Percentiles rank a stretch among this genome's conserved stretches.
Evolutionary conservation across 768 basidiomycete species (phyloP).

Genomic region (Kwoniella sp.): DNA sequence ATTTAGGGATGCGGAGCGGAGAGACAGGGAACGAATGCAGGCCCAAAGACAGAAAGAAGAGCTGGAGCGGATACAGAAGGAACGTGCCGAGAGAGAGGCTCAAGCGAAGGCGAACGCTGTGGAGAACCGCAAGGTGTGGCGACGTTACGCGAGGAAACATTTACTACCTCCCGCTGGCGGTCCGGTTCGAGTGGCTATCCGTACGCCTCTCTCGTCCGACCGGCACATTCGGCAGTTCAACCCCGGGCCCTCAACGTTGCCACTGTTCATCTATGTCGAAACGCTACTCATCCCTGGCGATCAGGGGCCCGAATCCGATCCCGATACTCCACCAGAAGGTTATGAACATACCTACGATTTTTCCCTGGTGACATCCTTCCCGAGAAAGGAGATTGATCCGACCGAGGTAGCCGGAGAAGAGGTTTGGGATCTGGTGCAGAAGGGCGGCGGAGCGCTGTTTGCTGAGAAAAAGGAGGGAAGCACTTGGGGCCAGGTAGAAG

Average conservation of each 20-base stretch:
- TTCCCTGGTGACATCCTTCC: constrained; percentile 43
- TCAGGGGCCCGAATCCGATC: constrained; percentile 18
- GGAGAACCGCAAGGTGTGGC: constrained; percentile 53
- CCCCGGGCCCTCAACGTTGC: constrained; percentile 19
- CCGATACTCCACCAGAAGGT: constrained; percentile 26
- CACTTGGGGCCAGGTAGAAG: constrained; percentile 22
- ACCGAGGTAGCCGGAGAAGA: constrained; percentile 18
- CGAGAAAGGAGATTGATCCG: constrained; percentile 32
- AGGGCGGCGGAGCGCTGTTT: constrained; percentile 38
- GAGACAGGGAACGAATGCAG: constrained; percentile 65
- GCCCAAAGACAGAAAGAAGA: constrained; percentile 58
- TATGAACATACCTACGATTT: constrained; percentile 23
- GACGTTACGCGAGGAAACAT: constrained; percentile 59
- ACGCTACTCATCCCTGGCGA: constrained; percentile 36
- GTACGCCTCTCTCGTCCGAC: constrained; percentile 33
- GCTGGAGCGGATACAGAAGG: constrained; percentile 26
- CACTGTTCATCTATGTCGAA: constrained; percentile 43
- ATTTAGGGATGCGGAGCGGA: constrained; percentile 61
- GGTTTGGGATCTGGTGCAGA: constrained; percentile 36
- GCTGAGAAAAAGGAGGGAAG: constrained; percentile 37
- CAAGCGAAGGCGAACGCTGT: constrained; percentile 35
- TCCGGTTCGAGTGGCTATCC: constrained; percentile 44
- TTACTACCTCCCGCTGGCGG: constrained; percentile 49
- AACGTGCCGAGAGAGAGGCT: constrained; percentile 35
- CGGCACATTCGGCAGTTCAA: constrained; percentile 35